Evolutionary conservation across 2,329 filamentous ascomycete species (phyloP).

Genomic region (Claviceps africana): DNA sequence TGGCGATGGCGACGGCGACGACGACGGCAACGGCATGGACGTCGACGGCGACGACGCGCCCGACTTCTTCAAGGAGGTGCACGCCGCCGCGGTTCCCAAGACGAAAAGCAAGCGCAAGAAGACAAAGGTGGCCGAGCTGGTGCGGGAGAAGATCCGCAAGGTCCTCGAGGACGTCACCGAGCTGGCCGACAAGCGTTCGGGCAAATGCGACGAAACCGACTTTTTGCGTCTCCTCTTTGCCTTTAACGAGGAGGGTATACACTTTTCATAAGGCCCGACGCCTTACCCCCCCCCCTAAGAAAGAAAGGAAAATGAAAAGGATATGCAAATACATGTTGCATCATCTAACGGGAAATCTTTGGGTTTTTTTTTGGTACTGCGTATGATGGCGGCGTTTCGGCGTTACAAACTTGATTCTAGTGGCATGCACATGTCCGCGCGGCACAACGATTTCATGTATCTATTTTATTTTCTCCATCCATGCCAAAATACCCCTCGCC

Average conservation of each 20-base stretch:
- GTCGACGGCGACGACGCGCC: slow-evolving; percentile 61
- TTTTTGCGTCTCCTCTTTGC: slow-evolving; percentile 68
- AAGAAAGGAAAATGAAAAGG: not conserved
- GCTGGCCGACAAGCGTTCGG: slow-evolving; percentile 65
- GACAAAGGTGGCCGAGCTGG: slow-evolving; percentile 65
- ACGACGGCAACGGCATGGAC: slow-evolving; percentile 15
- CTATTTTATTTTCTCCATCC: no score
- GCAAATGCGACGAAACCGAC: slow-evolving; percentile 84
- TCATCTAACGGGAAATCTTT: no score
- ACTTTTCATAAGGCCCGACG: slow-evolving; percentile 51
- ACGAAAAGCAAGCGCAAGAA: slow-evolving; percentile 60
- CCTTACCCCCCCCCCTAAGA: not conserved
- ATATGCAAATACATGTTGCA: no score
- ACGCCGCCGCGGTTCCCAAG: slow-evolving; percentile 31
- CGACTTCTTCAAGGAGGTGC: slow-evolving; percentile 65
- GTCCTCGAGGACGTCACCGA: slow-evolving; percentile 71
- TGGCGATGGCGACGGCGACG: slow-evolving; percentile 44
- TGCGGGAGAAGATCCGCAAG: slow-evolving; percentile 75
- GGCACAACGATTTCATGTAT: no score
- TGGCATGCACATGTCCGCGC: no score
- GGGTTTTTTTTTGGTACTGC: no score
- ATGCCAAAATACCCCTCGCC: no score
- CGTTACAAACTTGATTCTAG: no score
- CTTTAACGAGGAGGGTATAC: slow-evolving; percentile 86
- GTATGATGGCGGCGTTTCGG: no score